A percentile compares a stretch with the other conserved stretches of the same genome.
Evolutionary conservation across 805 yeast genomes (phyloP).

Genomic region (Ogataea henricii): DNA sequence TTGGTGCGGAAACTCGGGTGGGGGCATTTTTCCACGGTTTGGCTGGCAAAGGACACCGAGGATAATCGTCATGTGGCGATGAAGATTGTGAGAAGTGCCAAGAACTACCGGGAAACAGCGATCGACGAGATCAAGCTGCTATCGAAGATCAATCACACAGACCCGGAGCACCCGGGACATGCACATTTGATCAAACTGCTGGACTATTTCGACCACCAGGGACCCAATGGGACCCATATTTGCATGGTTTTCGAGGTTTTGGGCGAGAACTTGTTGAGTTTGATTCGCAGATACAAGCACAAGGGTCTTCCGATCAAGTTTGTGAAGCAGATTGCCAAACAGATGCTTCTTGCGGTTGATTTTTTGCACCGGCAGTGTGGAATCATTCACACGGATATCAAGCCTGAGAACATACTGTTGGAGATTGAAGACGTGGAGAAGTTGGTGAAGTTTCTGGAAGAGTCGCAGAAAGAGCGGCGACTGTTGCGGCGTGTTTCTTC

Average conservation of each 20-base stretch:
- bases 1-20: constrained; percentile 92
- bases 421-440: constrained; percentile 56
- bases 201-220: constrained; percentile 83
- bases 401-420: constrained; percentile 68
- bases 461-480: constrained; percentile 39
- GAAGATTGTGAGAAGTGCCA: constrained; percentile 90
- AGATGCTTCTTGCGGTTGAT: constrained; percentile 55
- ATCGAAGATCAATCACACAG: constrained; percentile 62
- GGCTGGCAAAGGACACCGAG: constrained; percentile 74
- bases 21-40: constrained; percentile 98
- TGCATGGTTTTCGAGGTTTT: constrained; percentile 97
- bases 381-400: constrained; percentile 72
- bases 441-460: constrained; percentile 47
- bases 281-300: constrained; percentile 70
- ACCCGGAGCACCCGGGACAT: constrained; percentile 75
- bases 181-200: constrained; percentile 75
- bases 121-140: constrained; percentile 86
- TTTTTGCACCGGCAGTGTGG: constrained; percentile 64
- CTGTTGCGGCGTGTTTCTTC: constrained; percentile 31
- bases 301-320: constrained; percentile 51
- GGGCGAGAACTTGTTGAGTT: constrained; percentile 88
- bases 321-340: constrained; percentile 61
- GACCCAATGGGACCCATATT: constrained; percentile 90
- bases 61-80: constrained; percentile 80
- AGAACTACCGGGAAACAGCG: constrained; percentile 91